Evolutionary conservation across 1,284 basidiomycete species (phyloP).

Genomic region (Ceratobasidium sp.): DNA sequence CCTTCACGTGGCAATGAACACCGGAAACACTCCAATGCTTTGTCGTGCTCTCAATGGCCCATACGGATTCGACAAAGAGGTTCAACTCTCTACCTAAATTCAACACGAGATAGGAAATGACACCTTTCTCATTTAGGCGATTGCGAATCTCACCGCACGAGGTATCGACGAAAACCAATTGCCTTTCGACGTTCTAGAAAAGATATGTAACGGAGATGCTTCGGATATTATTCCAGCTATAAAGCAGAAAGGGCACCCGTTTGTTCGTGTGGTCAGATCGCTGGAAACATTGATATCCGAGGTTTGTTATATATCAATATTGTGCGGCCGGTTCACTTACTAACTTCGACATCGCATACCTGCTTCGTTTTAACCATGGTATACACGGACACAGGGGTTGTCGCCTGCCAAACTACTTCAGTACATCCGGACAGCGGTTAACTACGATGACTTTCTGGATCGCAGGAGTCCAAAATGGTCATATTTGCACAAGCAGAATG

Average conservation of each 20-base stretch:
- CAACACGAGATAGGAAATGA: too few species aligned
- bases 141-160: slow-evolving; percentile 69
- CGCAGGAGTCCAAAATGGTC: slow-evolving; percentile 71
- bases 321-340: too few species aligned
- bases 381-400: slow-evolving; percentile 61
- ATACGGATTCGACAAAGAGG: slow-evolving; percentile 42
- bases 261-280: not conserved
- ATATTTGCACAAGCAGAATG: not conserved
- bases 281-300: not conserved
- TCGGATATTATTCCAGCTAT: slow-evolving; percentile 75
- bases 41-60: slow-evolving; percentile 79
- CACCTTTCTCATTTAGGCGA: too few species aligned
- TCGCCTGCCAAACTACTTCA: slow-evolving; percentile 77
- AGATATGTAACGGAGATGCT: slow-evolving; percentile 69
- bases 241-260: slow-evolving; percentile 65
- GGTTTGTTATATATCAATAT: not conserved
- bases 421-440: slow-evolving; percentile 69
- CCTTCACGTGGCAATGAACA: slow-evolving; percentile 86
- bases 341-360: too few species aligned
- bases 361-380: too few species aligned
- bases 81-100: too few species aligned
- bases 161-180: slow-evolving; percentile 68
- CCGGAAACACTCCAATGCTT: slow-evolving; percentile 81
- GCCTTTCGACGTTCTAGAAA: slow-evolving; percentile 72
- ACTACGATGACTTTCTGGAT: slow-evolving; percentile 78